Evolutionary conservation across 108 stramenopile genomes (phyloP), one percentile per base, ranked within the genome.

Genomic region (Licmophora abbreviata): DNA sequence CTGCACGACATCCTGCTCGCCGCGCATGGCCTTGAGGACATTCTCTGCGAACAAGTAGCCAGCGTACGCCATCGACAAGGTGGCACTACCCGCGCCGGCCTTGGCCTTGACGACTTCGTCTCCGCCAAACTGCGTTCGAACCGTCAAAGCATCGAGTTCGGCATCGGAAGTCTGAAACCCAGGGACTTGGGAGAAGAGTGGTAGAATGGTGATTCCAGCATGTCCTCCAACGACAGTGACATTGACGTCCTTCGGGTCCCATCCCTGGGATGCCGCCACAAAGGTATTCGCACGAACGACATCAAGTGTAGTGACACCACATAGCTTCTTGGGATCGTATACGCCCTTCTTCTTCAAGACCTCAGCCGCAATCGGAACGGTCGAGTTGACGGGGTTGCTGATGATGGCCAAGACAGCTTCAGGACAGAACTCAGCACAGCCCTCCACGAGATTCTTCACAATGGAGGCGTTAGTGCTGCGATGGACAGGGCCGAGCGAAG

Each of bases 61-160:
- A 24, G 97, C 99, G 57, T 96, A 96, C 2, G 99, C 96, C 99
- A 99, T 99, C 44, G 81, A 84, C 24, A 99, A 80, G 24, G 99
- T 99, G 46, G 99, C 99, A 54, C 74, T 77, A 50, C 88, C 99
- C 5, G 99, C 93, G 41, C 99, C 99, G 17, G 97, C 99, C 86
- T 99, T 99, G 59, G 99, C 99, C 76, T 97, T 78, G 29, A 99
- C 99, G 34, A 99, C 99, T 71, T 99, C 99, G 59, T 99, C 99
- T 17, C 99, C 99, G 31, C 99, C 99, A 58, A 99, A 99, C 68
- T 95, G 92, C 43, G 93, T 94, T 48, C 94, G 76, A 61, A 97
- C 92, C 38, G 96, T 97, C 36, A 99, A 54, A 8, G 79, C 81
- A 31, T 90, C 96, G 44, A 88, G 71, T 43, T 95, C 86, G 23